Evolutionary conservation across 371 early-diverging fungal species (phyloP).

Genomic region (Mortierella sp.): DNA sequence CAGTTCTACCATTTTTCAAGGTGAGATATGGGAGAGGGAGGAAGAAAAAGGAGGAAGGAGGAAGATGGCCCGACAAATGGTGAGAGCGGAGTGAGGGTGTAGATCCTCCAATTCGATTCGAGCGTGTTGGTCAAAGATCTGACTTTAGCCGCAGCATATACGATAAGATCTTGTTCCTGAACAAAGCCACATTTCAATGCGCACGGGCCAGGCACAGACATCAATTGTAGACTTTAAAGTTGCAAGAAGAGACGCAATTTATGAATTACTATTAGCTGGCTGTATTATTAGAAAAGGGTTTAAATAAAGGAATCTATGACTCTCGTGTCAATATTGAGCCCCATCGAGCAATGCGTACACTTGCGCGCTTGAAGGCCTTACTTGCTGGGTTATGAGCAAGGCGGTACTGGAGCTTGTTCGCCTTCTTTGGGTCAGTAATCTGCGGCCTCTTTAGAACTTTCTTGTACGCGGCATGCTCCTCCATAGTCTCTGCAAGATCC

Average conservation of each 20-base stretch:
- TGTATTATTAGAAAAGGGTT: too few species aligned
- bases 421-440: conserved; percentile 25
- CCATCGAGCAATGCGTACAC: conserved; percentile 41
- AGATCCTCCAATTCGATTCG: neutral
- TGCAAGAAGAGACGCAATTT: too few species aligned
- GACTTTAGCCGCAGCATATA: neutral
- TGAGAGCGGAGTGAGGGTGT: too few species aligned
- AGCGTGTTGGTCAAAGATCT: neutral
- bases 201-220: neutral
- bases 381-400: conserved; percentile 45
- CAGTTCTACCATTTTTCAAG: conserved; percentile 65
- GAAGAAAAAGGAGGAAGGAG: too few species aligned
- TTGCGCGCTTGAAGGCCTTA: conserved; percentile 49
- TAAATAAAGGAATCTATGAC: conserved; percentile 12
- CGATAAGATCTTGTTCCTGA: conserved; percentile 6
- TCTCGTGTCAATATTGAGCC: conserved; percentile 33
- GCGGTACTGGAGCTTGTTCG: conserved; percentile 40
- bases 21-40: neutral
- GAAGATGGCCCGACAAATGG: too few species aligned
- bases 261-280: too few species aligned
- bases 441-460: neutral
- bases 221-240: neutral
- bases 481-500: conserved; percentile 18
- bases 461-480: conserved; percentile 10
- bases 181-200: conserved; percentile 8